Evolutionary conservation across 2,329 filamentous ascomycete species (phyloP).

Genomic region (Diaporthe sp.): DNA sequence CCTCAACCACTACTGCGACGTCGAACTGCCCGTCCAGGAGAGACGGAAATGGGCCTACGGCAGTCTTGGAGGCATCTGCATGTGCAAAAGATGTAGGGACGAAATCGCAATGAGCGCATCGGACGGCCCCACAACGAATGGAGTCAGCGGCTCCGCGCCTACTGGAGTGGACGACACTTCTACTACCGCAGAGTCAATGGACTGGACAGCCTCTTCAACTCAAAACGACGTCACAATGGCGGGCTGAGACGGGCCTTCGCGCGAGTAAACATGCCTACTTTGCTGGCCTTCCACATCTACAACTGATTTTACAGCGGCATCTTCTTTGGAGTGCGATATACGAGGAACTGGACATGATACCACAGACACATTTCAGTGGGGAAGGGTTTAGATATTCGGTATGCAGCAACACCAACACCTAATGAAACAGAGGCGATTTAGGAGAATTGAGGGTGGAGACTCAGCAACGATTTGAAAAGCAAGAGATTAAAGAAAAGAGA

Average conservation of each 20-base stretch:
- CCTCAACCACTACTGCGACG: conserved; percentile 90
- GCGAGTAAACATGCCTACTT: background rate
- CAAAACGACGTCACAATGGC: background rate
- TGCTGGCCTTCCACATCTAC: background rate
- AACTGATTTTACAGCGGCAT: conserved; percentile 16
- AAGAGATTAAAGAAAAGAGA: background rate
- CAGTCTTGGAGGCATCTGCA: conserved; percentile 88
- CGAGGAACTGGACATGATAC: conserved; percentile 22
- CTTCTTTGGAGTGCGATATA: conserved; percentile 20
- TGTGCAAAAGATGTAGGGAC: conserved; percentile 83
- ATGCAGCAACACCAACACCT: conserved; percentile 1
- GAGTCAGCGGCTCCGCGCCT: background rate
- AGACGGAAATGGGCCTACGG: conserved; percentile 90
- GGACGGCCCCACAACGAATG: background rate
- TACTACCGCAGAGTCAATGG: conserved; percentile 3
- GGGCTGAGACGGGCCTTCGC: background rate
- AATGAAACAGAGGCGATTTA: background rate
- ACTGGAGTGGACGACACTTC: background rate
- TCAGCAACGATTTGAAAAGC: background rate
- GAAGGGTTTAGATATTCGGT: conserved; percentile 1
- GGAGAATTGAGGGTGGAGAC: background rate
- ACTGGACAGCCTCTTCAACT: background rate
- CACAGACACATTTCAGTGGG: conserved; percentile 14
- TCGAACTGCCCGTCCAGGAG: conserved; percentile 79
- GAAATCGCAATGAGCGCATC: conserved; percentile 61